Percentiles rank a stretch among this genome's conserved stretches.
phyloP scores from a whole-genome alignment of 139 green algal species.

The Gonium pectorale region DNA sequence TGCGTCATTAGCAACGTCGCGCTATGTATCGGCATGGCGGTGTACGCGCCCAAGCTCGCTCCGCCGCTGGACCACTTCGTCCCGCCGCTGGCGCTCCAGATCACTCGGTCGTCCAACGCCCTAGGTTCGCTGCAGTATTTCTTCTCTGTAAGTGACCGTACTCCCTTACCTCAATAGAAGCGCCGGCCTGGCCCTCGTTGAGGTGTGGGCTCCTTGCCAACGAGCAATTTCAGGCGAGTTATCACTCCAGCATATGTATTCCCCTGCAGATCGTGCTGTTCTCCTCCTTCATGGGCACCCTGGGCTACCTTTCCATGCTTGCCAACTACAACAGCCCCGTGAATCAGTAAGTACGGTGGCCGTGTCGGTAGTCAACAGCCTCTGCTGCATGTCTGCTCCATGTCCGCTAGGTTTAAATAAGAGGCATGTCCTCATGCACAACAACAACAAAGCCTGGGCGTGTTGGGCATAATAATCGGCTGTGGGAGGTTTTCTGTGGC shows the following conservation, averaged over 20 bases:
- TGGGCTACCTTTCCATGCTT: conserved; percentile 45
- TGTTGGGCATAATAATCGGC: too few relatives aligned
- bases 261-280: conserved; percentile 45
- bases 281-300: conserved; percentile 40
- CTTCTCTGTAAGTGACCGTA: conserved; percentile 5
- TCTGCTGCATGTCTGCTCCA: too few relatives aligned
- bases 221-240: too few relatives aligned
- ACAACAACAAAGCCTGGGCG: too few relatives aligned
- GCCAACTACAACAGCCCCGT: conserved; percentile 46
- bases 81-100: conserved; percentile 37
- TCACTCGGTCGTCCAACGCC: neutral
- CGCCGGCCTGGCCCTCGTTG: too few relatives aligned
- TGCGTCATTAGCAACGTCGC: conserved; percentile 32
- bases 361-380: too few relatives aligned
- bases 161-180: too few relatives aligned
- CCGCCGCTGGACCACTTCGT: conserved; percentile 43
- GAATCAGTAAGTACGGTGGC: conserved; percentile 23
- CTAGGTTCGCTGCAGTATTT: conserved; percentile 28
- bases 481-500: too few relatives aligned
- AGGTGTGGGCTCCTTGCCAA: too few relatives aligned
- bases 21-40: conserved; percentile 16
- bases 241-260: too few relatives aligned
- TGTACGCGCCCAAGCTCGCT: neutral
- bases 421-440: too few relatives aligned
- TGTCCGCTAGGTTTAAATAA: too few relatives aligned